Base-by-base conservation (phyloP, 805 yeast species). In the Yarrowia yakushimensis region DNA sequence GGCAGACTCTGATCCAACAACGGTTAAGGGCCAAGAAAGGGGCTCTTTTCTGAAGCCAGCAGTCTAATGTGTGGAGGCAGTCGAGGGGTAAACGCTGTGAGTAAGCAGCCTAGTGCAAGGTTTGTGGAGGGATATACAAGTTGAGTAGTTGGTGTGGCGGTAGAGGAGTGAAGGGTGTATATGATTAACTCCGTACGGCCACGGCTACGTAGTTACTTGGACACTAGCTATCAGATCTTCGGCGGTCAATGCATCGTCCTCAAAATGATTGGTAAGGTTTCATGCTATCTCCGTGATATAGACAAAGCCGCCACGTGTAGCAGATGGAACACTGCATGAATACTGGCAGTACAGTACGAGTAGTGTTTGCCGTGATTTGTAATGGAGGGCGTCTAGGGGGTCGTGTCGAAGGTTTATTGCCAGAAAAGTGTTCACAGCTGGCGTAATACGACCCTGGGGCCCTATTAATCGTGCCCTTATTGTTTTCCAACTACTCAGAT, bases 301-400 rank as follows among this genome's bases (percentile, higher is more conserved):
- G 39, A 48, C 55, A 48, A 48, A 48, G 55, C 55, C 37, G 55
- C 55, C 55, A 48, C 55, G 55, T 48, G 55, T 48, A 48, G 55
- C 39, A 30, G 39, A 48, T 48, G 55, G 55, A 33, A 33, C 20
- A 15, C 4, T 48, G 55, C 55, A 48, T 48, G 54, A 22, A 27
- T n/a, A 27, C 27, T 25, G 27, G 27, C 4, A 25, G 27, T 8
- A 25, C 27, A 25, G 8, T 25, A 8, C n/a, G n/a, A n/a, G n/a
- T n/a, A n/a, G n/a, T n/a, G n/a, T n/a, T n/a, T n/a, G n/a, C n/a
- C n/a, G n/a, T n/a, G 39, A n/a, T 12, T 31, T 36, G 17, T 36
- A 17, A 36, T 17, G 22, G 37, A 9, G 10, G 12, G 31, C 10
- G 31, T n/a, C n/a, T n/a, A n/a, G n/a, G n/a, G n/a, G n/a, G n/a